Base-by-base conservation (phyloP, 306 rosid genomes). In the Fragaria nilgerrensis region DNA sequence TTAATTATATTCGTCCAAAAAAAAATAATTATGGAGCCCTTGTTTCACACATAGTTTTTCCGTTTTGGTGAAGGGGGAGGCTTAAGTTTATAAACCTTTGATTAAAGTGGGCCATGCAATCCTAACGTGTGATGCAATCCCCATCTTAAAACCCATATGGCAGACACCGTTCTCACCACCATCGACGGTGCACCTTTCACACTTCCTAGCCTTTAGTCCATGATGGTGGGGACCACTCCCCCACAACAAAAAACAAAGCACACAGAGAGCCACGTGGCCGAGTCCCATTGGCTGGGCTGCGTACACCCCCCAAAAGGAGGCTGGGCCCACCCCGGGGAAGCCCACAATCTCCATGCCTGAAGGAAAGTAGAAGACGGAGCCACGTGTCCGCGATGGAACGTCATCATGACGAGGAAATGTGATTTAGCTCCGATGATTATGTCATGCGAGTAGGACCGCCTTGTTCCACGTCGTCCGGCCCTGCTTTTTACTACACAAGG, bases 101-200 rank as follows among this genome's bases (percentile, higher is more conserved):
- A 23, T 15, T 1, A 41, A 43, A 41, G 75, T 29, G 75, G 84
- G 62, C 78, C 82, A 53, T 47, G 17, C 15, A 47, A 13, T 2
- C 12, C 23, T 8, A 68, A 79, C 75, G 68, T 53, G 81, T 85
- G 97, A 87, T 84, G 89, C 3, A 87, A 86, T 61, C 80, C 78
- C 59, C 77, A 81, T 83, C 75, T 80, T 41, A 79, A 15, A 52
- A 74, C 45, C 48, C 84, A 78, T 75, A 86, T 90, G 96, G 96
- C 96, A 90, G 97, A 90, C 97, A 89, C 89, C 82, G 67, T 76
- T 75, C 76, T 70, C 55, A 81, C 90, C 97, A 92, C 97, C 89
- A 92, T 90, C 86, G 50, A 90, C 97, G 96, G 96, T 90, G 79
- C 75, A 63, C n/a, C 84, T 77, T 81, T 17, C 74, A 75, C 68